Evolutionary conservation across 73 alveolate species (phyloP), one percentile per base, ranked within the genome.

Genomic region (Paramecium tetraurelia): DNA sequence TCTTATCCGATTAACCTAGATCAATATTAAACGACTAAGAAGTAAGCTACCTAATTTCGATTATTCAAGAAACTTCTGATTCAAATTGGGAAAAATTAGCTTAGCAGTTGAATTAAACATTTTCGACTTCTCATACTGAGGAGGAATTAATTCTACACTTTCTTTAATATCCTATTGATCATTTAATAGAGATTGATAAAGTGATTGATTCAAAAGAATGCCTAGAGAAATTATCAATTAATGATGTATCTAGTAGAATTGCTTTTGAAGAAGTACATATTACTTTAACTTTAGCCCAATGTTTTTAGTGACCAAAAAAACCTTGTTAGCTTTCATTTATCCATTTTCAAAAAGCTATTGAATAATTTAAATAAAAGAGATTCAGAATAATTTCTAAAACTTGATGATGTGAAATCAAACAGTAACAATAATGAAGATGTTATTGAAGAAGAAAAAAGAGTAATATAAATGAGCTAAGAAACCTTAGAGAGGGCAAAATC

Each of bases 91-190:
- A 89, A 58, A 63, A 89, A 50, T 35, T 89, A 3, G 22, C 50
- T 2, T 31, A 71, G 3, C 18, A 77, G n/a, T 33, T 89, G 1
- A 83, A 89, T 69, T 59, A 83, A 41, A 24, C 33, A 0, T 48
- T 44, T 48, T 22, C 46, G 14, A 44, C 90, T 3, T 24, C 46
- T 18, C 94, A 83, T 43, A 70, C 89, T n/a, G 87, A 83, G 46
- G 94, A 89, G 68, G 77, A 69, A 89, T 35, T 89, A 43, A 71
- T 89, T 44, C 85, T 44, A 27, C 94, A 89, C 43, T 89, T 89
- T 72, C 59, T 89, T 7, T 59, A 63, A 72, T 83, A 70, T 41
- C 94, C 94, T 27, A 29, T 72, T 27, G 87, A 71, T 36, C 71
- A 89, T 44, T 70, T 89, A 21, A 36, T 59, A 22, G 53, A 40